Base-by-base conservation (phyloP, 192 early-diverging fungal genomes). In the Backusella westeae region DNA sequence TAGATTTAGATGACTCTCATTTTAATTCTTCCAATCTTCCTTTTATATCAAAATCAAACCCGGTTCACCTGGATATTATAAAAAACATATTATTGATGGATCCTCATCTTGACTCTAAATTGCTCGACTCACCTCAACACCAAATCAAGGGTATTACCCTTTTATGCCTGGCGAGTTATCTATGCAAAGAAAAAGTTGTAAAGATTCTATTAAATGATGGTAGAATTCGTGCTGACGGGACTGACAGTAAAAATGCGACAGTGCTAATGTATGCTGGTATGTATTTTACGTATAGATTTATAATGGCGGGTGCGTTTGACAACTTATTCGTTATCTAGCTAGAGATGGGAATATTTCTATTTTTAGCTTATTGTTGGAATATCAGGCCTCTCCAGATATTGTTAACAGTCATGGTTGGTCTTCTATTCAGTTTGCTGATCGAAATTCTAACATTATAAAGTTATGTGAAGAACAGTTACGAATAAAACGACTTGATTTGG, bases 181-280 rank as follows among this genome's bases (percentile, higher is more conserved):
- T 92, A 7, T 90, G 90, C 34, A 92, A 92, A 72, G 69, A 81
- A 5, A 83, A 87, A n/a, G 80, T 91, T 10, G 85, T 90, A 41
- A 71, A 73, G n/a, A 76, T 85, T 23, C 74, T 92, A 41, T 71
- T 92, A 63, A 90, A 91, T 56, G 88, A 85, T 65, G 90, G 91
- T 0, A 78, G 85, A 29, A 87, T 90, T 5, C 83, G 87, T 75
- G 89, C 89, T 21, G 84, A 92, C 75, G 85, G 84, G 0, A 78
- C 83, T 0, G 91, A 92, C 39, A 81, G 83, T 46, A 92, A 91
- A 73, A 87, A 88, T 14, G 91, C 91, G 1, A 89, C 91, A 1
- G 88, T 89, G 0, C 63, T 92, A 14, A 92, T 92, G 91, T 92
- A 92, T 82, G 91, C 91, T n/a, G 86, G 88, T 89, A 83, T 80